A percentile compares a stretch with the other conserved stretches of the same genome.
Conservation (phyloP, 2,329 filamentous ascomycete genomes). For the Colletotrichum brevisporum region DNA sequence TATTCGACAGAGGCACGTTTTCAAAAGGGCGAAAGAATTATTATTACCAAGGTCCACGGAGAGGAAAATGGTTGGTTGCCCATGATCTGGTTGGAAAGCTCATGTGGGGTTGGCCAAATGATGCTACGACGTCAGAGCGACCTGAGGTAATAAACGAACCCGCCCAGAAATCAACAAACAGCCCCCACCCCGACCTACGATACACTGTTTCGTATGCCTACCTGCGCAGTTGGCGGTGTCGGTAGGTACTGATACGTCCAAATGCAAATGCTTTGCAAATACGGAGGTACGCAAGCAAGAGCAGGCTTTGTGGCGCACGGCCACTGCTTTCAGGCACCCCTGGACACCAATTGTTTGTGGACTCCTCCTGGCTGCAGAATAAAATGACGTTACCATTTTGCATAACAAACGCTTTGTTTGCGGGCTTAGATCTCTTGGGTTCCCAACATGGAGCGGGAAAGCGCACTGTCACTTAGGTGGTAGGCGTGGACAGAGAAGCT, state of each 20-base stretch:
- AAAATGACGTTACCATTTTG: neutral
- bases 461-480: neutral
- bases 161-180: neutral
- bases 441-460: neutral
- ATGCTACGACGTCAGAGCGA: neutral
- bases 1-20: too few relatives aligned
- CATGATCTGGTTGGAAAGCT: neutral
- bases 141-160: neutral
- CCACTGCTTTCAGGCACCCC: neutral
- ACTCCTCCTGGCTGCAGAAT: neutral
- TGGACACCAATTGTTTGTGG: neutral
- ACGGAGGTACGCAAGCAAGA: neutral
- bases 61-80: too few relatives aligned
- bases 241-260: too few relatives aligned
- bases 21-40: too few relatives aligned
- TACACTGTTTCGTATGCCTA: too few relatives aligned
- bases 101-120: neutral
- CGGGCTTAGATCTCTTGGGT: neutral
- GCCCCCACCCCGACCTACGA: too few relatives aligned
- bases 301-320: neutral
- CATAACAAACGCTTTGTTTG: slow-evolving; percentile 1
- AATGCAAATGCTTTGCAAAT: neutral
- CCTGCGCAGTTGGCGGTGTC: too few relatives aligned
- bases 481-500: too few relatives aligned
- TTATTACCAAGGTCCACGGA: too few relatives aligned